Conservation (phyloP, 768 basidiomycete species). For the Mycena olivaceomarginata region DNA sequence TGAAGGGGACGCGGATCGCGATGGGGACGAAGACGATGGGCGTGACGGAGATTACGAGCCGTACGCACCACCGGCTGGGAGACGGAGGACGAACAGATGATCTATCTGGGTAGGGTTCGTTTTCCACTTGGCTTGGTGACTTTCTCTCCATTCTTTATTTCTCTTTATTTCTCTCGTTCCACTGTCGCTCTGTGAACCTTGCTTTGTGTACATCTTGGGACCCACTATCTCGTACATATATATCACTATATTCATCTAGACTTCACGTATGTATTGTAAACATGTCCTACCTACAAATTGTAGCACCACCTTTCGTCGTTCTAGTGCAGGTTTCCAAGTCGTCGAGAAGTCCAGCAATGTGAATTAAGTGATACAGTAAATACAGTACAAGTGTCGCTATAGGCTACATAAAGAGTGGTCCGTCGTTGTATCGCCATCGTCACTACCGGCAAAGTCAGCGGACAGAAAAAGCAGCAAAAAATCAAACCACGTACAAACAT, state of each 20-base stretch:
- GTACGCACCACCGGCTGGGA: constrained; percentile 10
- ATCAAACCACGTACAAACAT: background rate
- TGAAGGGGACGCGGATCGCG: constrained; percentile 49
- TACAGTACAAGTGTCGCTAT: background rate
- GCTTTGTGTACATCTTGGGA: constrained; percentile 32
- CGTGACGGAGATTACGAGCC: constrained; percentile 43
- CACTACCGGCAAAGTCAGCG: background rate
- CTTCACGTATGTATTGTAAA: constrained; percentile 18
- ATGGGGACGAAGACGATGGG: constrained; percentile 38
- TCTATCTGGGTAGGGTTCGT: constrained; percentile 12
- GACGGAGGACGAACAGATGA: constrained; percentile 28
- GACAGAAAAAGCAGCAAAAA: background rate
- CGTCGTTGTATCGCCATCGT: background rate
- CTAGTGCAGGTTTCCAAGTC: background rate
- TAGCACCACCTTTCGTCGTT: background rate
- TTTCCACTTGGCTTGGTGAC: background rate
- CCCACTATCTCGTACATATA: constrained; percentile 1
- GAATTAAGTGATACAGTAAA: constrained; percentile 22
- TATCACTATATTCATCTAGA: constrained; percentile 8
- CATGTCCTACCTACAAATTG: background rate
- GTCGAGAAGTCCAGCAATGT: background rate
- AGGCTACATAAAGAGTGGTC: background rate
- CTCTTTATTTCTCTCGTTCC: constrained; percentile 9
- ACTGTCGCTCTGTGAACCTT: constrained; percentile 26
- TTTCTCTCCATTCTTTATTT: constrained; percentile 15